phyloP scores from a whole-genome alignment of 345 rosid species.

The Abelmoschus esculentus region DNA sequence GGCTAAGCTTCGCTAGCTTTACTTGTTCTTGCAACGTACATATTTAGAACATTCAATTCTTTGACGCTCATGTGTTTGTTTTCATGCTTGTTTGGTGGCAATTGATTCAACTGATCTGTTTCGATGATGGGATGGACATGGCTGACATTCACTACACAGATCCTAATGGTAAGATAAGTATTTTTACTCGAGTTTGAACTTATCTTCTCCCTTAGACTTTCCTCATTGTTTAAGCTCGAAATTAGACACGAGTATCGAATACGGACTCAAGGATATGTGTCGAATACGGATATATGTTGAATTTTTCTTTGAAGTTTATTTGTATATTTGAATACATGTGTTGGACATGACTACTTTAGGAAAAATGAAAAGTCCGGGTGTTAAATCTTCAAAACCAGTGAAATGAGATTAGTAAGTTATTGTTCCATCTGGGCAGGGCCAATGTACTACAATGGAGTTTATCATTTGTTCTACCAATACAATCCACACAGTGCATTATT shows the following conservation, averaged over 20 bases:
- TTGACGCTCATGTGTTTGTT: neutral
- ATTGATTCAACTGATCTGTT: neutral
- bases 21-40: neutral
- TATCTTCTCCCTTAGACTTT: no score
- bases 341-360: neutral
- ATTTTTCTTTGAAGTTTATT: neutral
- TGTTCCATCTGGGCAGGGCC: constrained; percentile 37
- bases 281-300: neutral
- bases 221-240: no score
- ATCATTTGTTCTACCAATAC: constrained; percentile 40
- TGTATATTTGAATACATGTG: neutral
- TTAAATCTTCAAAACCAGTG: neutral
- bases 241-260: no score
- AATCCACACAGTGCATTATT: no score
- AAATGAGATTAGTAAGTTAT: neutral
- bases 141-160: constrained; percentile 1
- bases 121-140: neutral
- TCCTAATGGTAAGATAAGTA: constrained; percentile 21
- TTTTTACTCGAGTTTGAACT: no score
- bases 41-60: neutral
- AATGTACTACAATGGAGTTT: constrained; percentile 53
- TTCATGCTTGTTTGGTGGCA: neutral
- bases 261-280: neutral
- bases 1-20: neutral
- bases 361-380: neutral